A percentile compares a stretch with the other conserved stretches of the same genome.
Conservation (phyloP, 2,329 filamentous ascomycete species). For the Diaporthe vaccinii region DNA sequence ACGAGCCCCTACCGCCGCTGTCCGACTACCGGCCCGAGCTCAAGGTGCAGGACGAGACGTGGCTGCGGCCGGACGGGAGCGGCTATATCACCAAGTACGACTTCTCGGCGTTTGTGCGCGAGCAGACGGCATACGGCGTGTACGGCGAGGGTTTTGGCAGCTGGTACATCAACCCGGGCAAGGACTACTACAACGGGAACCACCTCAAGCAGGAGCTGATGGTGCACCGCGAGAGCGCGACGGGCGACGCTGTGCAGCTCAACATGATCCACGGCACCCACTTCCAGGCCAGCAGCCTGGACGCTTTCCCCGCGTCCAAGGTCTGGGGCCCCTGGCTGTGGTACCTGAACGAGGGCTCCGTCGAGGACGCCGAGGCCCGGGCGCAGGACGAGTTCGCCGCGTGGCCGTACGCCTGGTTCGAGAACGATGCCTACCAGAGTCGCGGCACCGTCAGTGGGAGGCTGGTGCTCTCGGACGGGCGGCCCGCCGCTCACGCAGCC, state of each 20-base stretch:
- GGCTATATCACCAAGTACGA: constrained; percentile 66
- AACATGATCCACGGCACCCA: constrained; percentile 69
- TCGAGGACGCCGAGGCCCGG: constrained; percentile 55
- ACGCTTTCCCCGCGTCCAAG: constrained; percentile 54
- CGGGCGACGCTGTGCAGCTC: constrained; percentile 64
- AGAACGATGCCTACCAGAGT: constrained; percentile 59
- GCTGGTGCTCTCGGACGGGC: constrained; percentile 60
- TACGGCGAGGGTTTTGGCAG: constrained; percentile 63
- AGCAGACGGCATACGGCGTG: constrained; percentile 61
- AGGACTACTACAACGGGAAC: constrained; percentile 66
- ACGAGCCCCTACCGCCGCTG: constrained; percentile 59
- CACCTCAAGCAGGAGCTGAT: constrained; percentile 66
- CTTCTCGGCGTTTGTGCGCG: constrained; percentile 51
- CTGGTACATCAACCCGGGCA: constrained; percentile 65
- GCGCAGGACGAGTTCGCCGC: constrained; percentile 54
- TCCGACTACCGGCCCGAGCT: constrained; percentile 57
- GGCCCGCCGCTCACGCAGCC: constrained; percentile 60
- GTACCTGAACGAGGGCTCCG: constrained; percentile 61
- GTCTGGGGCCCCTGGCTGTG: constrained; percentile 59
- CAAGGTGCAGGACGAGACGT: constrained; percentile 69
- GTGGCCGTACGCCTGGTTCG: constrained; percentile 65
- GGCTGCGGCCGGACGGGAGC: constrained; percentile 59
- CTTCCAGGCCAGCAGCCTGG: constrained; percentile 54
- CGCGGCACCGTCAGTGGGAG: constrained; percentile 60
- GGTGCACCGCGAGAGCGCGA: constrained; percentile 63